These are phyloP conservation scores for Fraxinus nigra DNA, from an alignment of 305 asterid species.

Conservation along the genomic window DNA sequence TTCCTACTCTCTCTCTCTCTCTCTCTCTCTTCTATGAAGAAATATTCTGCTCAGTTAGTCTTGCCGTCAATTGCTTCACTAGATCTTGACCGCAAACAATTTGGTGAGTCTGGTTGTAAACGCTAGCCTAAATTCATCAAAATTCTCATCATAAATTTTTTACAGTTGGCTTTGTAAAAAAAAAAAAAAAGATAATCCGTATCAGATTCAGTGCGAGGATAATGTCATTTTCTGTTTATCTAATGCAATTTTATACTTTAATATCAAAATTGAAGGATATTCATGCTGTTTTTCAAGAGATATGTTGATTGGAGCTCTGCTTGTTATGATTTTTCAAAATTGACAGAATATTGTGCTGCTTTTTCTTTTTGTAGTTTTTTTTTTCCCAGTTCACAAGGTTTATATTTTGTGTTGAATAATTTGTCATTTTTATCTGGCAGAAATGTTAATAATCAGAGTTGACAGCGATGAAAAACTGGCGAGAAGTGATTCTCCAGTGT, in stretches of 20 bases:
- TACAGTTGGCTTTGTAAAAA: background rate
- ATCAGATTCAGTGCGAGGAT: constrained; percentile 5
- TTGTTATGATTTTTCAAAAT: background rate
- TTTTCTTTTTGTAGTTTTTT: background rate
- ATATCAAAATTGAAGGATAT: background rate
- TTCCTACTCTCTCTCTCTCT: constrained; percentile 31
- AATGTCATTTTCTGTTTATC: background rate
- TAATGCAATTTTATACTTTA: background rate
- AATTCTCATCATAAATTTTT: background rate
- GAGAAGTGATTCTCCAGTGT: background rate
- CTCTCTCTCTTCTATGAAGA: constrained; percentile 22
- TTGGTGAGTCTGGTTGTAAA: constrained; percentile 34
- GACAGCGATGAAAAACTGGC: background rate
- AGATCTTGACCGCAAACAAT: constrained; percentile 53
- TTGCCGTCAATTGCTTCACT: constrained; percentile 44
- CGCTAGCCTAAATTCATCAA: constrained; percentile 1
- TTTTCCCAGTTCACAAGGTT: background rate
- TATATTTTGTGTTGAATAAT: background rate
- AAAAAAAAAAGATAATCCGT: background rate
- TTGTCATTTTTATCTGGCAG: background rate
- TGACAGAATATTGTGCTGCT: background rate
- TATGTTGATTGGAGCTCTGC: background rate
- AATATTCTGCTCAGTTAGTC: constrained; percentile 27
- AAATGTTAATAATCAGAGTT: background rate
- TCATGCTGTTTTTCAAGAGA: background rate